These are phyloP conservation scores for Strobilomyces dryophilus DNA, from an alignment of 768 basidiomycete genomes.

Conservation along the genomic window DNA sequence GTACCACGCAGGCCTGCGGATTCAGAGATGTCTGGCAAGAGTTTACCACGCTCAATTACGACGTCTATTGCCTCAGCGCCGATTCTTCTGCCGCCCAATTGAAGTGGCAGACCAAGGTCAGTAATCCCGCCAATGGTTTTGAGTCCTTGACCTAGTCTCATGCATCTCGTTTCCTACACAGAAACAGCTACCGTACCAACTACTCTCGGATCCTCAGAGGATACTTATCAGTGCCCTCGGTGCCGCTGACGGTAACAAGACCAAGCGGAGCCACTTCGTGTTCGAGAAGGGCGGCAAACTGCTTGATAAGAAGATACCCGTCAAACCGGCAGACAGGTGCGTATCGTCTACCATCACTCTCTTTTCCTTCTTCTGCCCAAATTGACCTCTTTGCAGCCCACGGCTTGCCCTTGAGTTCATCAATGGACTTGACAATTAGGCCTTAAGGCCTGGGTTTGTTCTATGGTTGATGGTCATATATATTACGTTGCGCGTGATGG, in stretches of 20 bases:
- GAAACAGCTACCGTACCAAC: slow-evolving; percentile 81
- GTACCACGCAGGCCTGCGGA: slow-evolving; percentile 89
- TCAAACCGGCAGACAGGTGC: slow-evolving; percentile 83
- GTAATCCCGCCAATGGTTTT: slow-evolving; percentile 6
- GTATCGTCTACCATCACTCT: not conserved
- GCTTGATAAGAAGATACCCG: slow-evolving; percentile 78
- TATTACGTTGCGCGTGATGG: too few relatives aligned
- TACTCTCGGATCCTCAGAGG: slow-evolving; percentile 88
- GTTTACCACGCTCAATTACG: slow-evolving; percentile 59
- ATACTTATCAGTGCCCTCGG: slow-evolving; percentile 77
- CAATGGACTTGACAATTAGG: slow-evolving; percentile 36
- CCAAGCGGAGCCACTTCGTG: slow-evolving; percentile 90
- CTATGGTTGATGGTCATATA: not conserved
- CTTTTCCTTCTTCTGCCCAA: not conserved
- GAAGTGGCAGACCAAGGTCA: slow-evolving; percentile 85
- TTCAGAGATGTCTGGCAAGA: slow-evolving; percentile 83
- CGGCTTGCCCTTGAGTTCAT: slow-evolving; percentile 66
- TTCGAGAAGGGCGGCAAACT: slow-evolving; percentile 91
- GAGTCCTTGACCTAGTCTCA: not conserved
- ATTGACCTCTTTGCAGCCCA: slow-evolving; percentile 39
- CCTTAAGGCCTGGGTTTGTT: not conserved
- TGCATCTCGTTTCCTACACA: slow-evolving; percentile 28
- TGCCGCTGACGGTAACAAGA: slow-evolving; percentile 73
- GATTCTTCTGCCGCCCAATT: slow-evolving; percentile 70
- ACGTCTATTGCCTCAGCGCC: slow-evolving; percentile 81